Conservation (phyloP, 192 early-diverging fungal species). For the Umbelopsis ramanniana region DNA sequence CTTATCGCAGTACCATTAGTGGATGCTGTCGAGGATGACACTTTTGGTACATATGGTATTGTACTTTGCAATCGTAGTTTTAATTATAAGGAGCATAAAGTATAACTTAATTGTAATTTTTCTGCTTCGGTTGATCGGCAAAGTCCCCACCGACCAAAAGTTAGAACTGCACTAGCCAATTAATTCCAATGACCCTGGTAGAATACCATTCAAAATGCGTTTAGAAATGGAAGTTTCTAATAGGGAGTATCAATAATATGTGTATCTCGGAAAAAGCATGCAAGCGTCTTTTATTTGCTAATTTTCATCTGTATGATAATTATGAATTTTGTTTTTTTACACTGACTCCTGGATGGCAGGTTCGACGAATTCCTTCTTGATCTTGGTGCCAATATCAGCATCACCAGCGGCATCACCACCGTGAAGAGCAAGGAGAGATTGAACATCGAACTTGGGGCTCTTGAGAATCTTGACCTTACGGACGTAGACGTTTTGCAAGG, state of each 20-base stretch:
- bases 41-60: background rate
- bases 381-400: slow-evolving; percentile 80
- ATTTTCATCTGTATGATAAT: slow-evolving; percentile 13
- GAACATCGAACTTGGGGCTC: slow-evolving; percentile 94
- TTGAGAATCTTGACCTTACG: slow-evolving; percentile 99
- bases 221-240: background rate
- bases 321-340: slow-evolving; percentile 41
- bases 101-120: background rate
- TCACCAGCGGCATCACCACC: slow-evolving; percentile 77
- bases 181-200: too few species aligned
- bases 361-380: slow-evolving; percentile 83
- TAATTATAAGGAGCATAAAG: background rate
- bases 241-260: background rate
- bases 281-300: slow-evolving; percentile 24
- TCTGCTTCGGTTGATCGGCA: slow-evolving; percentile 2
- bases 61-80: background rate
- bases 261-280: slow-evolving; percentile 17
- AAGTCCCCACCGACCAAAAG: background rate
- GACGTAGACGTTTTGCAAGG: slow-evolving; percentile 94
- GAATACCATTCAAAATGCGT: too few species aligned
- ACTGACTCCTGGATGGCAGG: slow-evolving; percentile 71
- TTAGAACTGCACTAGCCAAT: background rate
- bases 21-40: background rate
- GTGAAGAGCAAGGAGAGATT: slow-evolving; percentile 97
- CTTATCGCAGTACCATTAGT: background rate